Conservation (phyloP, 208 protist species). For the Strigomonas culicis region DNA sequence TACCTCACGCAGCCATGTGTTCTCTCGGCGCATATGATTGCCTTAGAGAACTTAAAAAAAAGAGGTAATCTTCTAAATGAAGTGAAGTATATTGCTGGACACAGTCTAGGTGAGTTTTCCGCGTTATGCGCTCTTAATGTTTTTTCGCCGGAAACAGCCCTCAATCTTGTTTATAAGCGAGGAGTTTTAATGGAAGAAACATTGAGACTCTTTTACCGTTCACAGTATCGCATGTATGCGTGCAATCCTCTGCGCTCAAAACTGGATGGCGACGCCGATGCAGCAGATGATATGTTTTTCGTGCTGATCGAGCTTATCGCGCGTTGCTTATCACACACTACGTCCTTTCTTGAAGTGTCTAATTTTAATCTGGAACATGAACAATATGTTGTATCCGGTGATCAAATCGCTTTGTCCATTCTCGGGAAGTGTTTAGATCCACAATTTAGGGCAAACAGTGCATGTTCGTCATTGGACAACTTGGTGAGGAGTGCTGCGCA, state of each 20-base stretch:
- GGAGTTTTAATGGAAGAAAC: slow-evolving; percentile 81
- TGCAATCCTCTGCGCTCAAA: slow-evolving; percentile 72
- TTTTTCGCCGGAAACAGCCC: slow-evolving; percentile 61
- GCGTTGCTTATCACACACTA: slow-evolving; percentile 50
- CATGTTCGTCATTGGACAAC: background rate
- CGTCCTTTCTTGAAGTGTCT: slow-evolving; percentile 80
- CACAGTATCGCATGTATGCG: slow-evolving; percentile 69
- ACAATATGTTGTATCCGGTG: slow-evolving; percentile 85
- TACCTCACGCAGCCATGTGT: slow-evolving; percentile 83
- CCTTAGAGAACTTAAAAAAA: slow-evolving; percentile 29
- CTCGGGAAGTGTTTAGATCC: slow-evolving; percentile 87
- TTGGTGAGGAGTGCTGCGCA: slow-evolving; percentile 40
- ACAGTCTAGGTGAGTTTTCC: slow-evolving; percentile 89
- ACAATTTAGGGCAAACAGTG: slow-evolving; percentile 74
- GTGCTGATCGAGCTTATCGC: slow-evolving; percentile 75
- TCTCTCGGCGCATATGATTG: slow-evolving; percentile 65
- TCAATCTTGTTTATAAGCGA: slow-evolving; percentile 74
- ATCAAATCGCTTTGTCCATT: slow-evolving; percentile 58
- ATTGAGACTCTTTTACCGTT: slow-evolving; percentile 25
- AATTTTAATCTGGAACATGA: slow-evolving; percentile 76
- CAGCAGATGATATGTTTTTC: slow-evolving; percentile 69
- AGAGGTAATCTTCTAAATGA: slow-evolving; percentile 5
- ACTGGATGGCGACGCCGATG: slow-evolving; percentile 37
- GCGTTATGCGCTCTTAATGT: slow-evolving; percentile 66
- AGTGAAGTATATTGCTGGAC: slow-evolving; percentile 46